These are phyloP conservation scores for Komagataella pastoris DNA, from an alignment of 805 yeast genomes.

Conservation along the genomic window DNA sequence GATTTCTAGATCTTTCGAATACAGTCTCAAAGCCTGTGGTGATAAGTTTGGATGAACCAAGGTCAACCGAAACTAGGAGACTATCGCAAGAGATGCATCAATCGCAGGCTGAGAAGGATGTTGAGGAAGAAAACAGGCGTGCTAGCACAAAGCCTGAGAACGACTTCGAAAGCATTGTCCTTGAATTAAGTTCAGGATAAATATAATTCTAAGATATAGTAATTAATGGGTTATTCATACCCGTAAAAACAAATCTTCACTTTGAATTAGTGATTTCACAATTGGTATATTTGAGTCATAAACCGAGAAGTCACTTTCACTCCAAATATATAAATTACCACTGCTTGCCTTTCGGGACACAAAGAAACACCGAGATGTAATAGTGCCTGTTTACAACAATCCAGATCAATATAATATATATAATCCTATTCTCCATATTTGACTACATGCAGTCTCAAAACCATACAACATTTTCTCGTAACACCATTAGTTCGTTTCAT, in stretches of 20 bases:
- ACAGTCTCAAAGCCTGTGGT: slow-evolving; percentile 50
- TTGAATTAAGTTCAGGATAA: background rate
- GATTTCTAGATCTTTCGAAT: slow-evolving; percentile 41
- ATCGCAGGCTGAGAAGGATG: background rate
- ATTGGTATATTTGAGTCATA: too few species aligned
- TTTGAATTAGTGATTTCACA: too few species aligned
- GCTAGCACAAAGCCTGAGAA: background rate
- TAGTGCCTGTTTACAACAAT: background rate
- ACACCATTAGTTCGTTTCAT: background rate
- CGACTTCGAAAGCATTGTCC: background rate
- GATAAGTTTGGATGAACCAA: slow-evolving; percentile 15
- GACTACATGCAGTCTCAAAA: background rate
- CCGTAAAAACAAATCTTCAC: background rate
- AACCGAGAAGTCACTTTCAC: background rate
- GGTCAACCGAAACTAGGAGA: background rate
- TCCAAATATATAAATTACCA: too few species aligned
- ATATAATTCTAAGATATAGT: background rate
- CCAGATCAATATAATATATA: background rate
- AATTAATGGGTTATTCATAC: background rate
- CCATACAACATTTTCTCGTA: background rate
- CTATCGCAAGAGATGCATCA: background rate
- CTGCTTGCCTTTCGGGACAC: too few species aligned
- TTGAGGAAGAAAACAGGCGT: background rate
- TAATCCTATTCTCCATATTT: background rate
- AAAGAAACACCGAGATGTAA: too few species aligned